A percentile compares a stretch with the other conserved stretches of the same genome.
phyloP scores from a whole-genome alignment of 345 rosid genomes.

The Lepidium sativum region DNA sequence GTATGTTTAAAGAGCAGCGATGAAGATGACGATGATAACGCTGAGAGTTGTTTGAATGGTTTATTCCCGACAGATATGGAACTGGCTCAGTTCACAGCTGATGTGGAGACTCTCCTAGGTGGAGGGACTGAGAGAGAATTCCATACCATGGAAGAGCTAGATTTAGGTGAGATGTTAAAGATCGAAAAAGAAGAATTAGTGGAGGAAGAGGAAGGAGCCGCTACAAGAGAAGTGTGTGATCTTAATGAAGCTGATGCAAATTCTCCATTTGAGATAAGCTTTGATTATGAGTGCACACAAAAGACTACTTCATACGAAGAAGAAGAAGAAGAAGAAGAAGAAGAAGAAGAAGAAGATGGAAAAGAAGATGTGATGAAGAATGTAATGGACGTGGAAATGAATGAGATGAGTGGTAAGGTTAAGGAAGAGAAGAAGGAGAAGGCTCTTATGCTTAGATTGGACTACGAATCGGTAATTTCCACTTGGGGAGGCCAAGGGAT shows the following conservation, averaged over 20 bases:
- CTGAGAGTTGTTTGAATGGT: constrained; percentile 33
- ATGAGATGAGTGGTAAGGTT: constrained; percentile 2
- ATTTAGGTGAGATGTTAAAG: constrained; percentile 37
- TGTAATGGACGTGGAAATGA: constrained; percentile 6
- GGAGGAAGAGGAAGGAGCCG: not conserved
- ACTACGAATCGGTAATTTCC: constrained; percentile 53
- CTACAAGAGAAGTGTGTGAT: constrained; percentile 9
- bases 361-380: constrained; percentile 33
- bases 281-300: constrained; percentile 44
- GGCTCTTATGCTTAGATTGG: constrained; percentile 43
- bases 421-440: constrained; percentile 37
- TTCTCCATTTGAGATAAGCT: constrained; percentile 51
- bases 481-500: constrained; percentile 68
- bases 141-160: constrained; percentile 60
- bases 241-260: constrained; percentile 34
- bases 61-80: constrained; percentile 73
- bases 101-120: constrained; percentile 80
- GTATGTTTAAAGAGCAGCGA: constrained; percentile 11
- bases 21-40: constrained; percentile 7
- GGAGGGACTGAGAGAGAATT: constrained; percentile 55
- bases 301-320: constrained; percentile 25
- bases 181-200: constrained; percentile 35
- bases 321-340: constrained; percentile 5
- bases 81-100: constrained; percentile 78
- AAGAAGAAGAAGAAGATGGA: constrained; percentile 20